These are phyloP conservation scores for Elaphomyces granulatus DNA, from an alignment of 495 filamentous ascomycete species.

Conservation along the genomic window DNA sequence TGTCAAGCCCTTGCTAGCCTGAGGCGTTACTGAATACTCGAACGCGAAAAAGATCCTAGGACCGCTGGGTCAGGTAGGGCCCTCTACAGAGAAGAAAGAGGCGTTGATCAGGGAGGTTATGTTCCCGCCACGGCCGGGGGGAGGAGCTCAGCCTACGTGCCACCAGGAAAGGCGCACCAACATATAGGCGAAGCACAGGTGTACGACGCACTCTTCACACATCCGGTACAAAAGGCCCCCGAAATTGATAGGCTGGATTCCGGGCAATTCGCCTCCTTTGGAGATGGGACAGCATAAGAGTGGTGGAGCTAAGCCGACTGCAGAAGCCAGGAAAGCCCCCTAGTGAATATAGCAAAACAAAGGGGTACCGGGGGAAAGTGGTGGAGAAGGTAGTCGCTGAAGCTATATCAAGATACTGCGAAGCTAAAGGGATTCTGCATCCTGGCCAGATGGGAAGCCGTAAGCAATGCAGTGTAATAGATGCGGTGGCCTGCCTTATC, in stretches of 20 bases:
- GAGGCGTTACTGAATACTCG: too few relatives aligned
- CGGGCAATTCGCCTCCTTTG: background rate
- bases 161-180: too few relatives aligned
- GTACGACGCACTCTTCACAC: background rate
- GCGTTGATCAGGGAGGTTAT: too few relatives aligned
- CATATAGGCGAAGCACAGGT: background rate
- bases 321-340: background rate
- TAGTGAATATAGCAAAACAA: background rate
- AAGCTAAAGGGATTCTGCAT: background rate
- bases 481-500: background rate
- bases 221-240: background rate
- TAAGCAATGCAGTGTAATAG: background rate
- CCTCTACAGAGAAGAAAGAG: too few relatives aligned
- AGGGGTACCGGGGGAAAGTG: background rate
- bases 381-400: background rate
- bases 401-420: background rate
- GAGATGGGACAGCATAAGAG: background rate
- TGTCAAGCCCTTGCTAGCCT: too few relatives aligned
- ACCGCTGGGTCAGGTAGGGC: too few relatives aligned
- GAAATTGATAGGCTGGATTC: background rate
- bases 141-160: too few relatives aligned
- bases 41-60: too few relatives aligned
- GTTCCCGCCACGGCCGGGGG: too few relatives aligned
- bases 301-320: too few relatives aligned
- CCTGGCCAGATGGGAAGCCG: background rate